Evolutionary conservation across 352 stramenopile species (phyloP).

Genomic region (Globisporangium ultimum): DNA sequence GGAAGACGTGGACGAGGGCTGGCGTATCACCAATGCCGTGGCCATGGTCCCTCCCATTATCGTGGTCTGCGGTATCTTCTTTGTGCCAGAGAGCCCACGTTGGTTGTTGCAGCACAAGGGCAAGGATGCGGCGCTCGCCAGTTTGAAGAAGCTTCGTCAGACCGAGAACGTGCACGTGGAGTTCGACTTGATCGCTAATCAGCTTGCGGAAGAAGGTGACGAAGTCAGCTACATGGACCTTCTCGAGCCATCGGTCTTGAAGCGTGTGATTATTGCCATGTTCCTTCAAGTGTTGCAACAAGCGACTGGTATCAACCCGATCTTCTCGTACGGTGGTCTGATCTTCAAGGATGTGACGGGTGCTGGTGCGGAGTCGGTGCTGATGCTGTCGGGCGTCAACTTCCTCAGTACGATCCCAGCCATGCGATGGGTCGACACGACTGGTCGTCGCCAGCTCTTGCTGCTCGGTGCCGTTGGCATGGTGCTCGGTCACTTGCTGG

Average conservation of each 20-base stretch:
- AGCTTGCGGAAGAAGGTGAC: slow-evolving; percentile 28
- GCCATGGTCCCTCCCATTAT: slow-evolving; percentile 23
- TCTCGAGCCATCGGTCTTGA: slow-evolving; percentile 19
- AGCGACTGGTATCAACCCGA: too few relatives aligned
- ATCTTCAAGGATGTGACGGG: too few relatives aligned
- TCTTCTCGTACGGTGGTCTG: too few relatives aligned
- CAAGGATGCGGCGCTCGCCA: slow-evolving; percentile 20
- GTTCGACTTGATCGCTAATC: slow-evolving; percentile 30
- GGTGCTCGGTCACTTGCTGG: slow-evolving; percentile 30
- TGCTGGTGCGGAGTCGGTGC: too few relatives aligned
- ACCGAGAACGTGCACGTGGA: slow-evolving; percentile 30
- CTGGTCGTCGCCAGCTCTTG: slow-evolving; percentile 26
- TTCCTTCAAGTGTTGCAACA: too few relatives aligned
- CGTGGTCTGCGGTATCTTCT: too few relatives aligned
- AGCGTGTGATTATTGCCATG: too few relatives aligned
- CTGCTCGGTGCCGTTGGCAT: slow-evolving; percentile 27
- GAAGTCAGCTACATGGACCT: slow-evolving; percentile 20
- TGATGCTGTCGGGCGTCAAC: too few relatives aligned
- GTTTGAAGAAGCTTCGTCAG: slow-evolving; percentile 29
- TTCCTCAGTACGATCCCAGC: slow-evolving; percentile 34
- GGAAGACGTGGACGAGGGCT: slow-evolving; percentile 23
- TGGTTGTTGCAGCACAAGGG: too few relatives aligned
- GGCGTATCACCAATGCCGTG: slow-evolving; percentile 32
- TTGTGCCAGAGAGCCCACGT: too few relatives aligned
- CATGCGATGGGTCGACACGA: slow-evolving; percentile 34